Evolutionary conservation across 805 yeast species (phyloP), one percentile per base, ranked within the genome.

Genomic region (Nakazawaea peltata): DNA sequence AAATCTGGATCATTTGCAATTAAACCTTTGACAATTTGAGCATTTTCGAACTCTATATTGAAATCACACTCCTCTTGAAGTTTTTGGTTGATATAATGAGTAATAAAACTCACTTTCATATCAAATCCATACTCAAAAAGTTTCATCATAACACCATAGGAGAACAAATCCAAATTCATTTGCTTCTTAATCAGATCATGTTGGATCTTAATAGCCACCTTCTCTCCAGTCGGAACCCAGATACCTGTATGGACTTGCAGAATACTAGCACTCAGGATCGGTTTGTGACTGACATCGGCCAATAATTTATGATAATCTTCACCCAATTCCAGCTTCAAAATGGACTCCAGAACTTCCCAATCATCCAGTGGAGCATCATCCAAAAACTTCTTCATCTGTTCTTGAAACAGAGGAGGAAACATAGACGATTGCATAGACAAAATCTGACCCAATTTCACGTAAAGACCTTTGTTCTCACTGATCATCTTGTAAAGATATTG

Each of bases 361-460:
- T 59, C 36, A 46, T 76, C 82, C 7, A 52, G 50, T 0, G 87
- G 85, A 1, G 90, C 92, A 32, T 66, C 62, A 49, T 82, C 92
- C 46, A 79, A 82, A 32, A 82, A 56, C 39, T 59, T 54, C 11
- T 65, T 59, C 48, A 82, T 77, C 46, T 70, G 57, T 27, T 61
- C 66, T 44, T 76, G 84, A 54, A 62, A 81, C 15, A 74, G 79
- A 24, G 61, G 53, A 2, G 94, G 94, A 43, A 82, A 71, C 47
- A 79, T 62, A 19, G 68, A 57, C 1, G 85, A 77, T 51, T 83
- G 92, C 48, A 81, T 74, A 2, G 92, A 90, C 30, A 82, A 67
- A 34, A 83, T 78, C 62, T 82, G 92, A 17, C 92, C 94, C 45
- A 80, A 54, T 51, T 82, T 82, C 51, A 83, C 77, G 49, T 80